A percentile compares a stretch with the other conserved stretches of the same genome.
Conservation (phyloP, 768 basidiomycete genomes). For the Suillus lakei region DNA sequence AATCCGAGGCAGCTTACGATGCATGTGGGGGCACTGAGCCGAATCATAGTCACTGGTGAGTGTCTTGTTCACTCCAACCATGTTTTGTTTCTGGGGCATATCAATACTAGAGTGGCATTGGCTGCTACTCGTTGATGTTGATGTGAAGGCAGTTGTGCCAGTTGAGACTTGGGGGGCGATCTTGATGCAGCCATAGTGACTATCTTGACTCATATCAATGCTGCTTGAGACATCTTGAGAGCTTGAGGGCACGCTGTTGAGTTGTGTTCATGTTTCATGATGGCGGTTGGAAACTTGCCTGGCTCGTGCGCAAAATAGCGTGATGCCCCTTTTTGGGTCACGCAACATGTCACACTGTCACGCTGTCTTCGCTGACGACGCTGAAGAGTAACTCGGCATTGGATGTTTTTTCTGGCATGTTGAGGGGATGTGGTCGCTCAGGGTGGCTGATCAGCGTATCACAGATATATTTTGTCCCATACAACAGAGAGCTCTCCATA, state of each 20-base stretch:
- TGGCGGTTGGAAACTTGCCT: slow-evolving; percentile 18
- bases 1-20: slow-evolving; percentile 2
- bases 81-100: slow-evolving; percentile 6
- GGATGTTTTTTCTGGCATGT: slow-evolving; percentile 3
- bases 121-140: neutral
- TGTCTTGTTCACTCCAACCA: slow-evolving; percentile 17
- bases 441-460: neutral
- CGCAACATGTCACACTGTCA: neutral
- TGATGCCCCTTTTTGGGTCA: slow-evolving; percentile 18
- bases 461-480: slow-evolving; percentile 2
- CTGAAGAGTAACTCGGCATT: neutral
- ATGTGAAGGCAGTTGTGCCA: neutral
- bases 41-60: slow-evolving; percentile 12
- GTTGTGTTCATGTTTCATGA: slow-evolving; percentile 15
- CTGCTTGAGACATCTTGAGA: slow-evolving; percentile 10
- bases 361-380: neutral
- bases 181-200: slow-evolving; percentile 6
- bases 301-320: slow-evolving; percentile 7
- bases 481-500: slow-evolving; percentile 1
- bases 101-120: neutral
- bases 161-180: slow-evolving; percentile 1
- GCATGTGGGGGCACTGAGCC: neutral
- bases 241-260: slow-evolving; percentile 16
- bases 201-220: slow-evolving; percentile 13
- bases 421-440: neutral